Percentiles rank a stretch among this genome's conserved stretches.
Conservation (phyloP, 495 filamentous ascomycete genomes). For the Coniosporium apollinis region DNA sequence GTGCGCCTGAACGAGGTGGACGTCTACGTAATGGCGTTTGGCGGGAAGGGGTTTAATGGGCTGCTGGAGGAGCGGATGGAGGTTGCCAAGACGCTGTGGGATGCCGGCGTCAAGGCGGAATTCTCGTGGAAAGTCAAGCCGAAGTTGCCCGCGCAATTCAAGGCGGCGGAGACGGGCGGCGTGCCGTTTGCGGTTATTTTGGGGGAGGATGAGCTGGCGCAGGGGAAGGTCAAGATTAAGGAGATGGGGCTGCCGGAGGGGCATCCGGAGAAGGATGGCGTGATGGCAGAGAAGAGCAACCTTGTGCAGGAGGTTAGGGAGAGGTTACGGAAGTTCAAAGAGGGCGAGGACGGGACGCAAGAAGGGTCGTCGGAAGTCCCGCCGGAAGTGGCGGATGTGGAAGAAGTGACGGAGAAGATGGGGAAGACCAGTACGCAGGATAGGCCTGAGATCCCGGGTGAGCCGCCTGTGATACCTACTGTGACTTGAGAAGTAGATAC, state of each 20-base stretch:
- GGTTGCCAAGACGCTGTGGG: conserved; percentile 55
- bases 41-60: conserved; percentile 72
- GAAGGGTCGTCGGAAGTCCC: too few relatives aligned
- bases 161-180: conserved; percentile 52
- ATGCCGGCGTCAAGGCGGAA: conserved; percentile 67
- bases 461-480: too few relatives aligned
- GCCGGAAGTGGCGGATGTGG: too few relatives aligned
- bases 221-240: conserved; percentile 68
- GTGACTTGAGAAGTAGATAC: too few relatives aligned
- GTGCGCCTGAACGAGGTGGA: conserved; percentile 62
- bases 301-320: conserved; percentile 44
- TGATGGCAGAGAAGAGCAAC: conserved; percentile 44
- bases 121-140: conserved; percentile 69
- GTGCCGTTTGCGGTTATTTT: conserved; percentile 63
- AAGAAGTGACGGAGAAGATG: too few relatives aligned
- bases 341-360: too few relatives aligned
- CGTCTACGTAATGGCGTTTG: conserved; percentile 85
- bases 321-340: conserved; percentile 19
- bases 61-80: conserved; percentile 67
- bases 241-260: conserved; percentile 63
- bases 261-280: conserved; percentile 75
- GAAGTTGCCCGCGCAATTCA: conserved; percentile 62
- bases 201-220: conserved; percentile 60
- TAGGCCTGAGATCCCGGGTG: too few relatives aligned
- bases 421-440: too few relatives aligned